Evolutionary conservation across 352 stramenopile genomes (phyloP).

Genomic region (Elongisporangium senticosum): DNA sequence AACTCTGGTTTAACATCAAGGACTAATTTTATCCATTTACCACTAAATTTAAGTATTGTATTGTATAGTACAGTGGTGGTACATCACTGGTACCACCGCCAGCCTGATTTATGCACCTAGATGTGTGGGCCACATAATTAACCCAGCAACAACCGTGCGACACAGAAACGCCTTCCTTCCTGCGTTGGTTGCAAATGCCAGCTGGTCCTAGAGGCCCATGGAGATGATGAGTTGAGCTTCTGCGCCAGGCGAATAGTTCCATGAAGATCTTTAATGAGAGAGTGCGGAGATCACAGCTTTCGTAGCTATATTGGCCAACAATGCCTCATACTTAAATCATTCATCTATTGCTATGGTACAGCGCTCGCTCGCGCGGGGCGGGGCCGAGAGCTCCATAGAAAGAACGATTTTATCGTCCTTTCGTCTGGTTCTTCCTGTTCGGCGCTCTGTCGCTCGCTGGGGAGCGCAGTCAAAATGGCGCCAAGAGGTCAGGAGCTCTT

Average conservation of each 20-base stretch:
- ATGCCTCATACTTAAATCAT: not conserved
- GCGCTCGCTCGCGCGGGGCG: slow-evolving; percentile 4
- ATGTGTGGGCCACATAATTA: not conserved
- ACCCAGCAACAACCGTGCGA: not conserved
- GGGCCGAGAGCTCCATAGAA: not conserved
- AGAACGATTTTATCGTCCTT: not conserved
- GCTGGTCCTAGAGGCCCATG: not conserved
- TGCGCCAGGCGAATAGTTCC: not conserved
- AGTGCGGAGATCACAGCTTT: not conserved
- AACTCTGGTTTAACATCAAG: not conserved
- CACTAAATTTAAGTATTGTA: not conserved
- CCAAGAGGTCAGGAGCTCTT: not conserved
- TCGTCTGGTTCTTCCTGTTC: not conserved
- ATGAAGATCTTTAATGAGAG: not conserved
- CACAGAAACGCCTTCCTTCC: not conserved
- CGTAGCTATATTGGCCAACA: slow-evolving; percentile 3
- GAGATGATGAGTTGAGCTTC: not conserved
- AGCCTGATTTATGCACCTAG: not conserved
- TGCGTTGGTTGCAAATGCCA: not conserved
- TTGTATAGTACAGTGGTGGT: not conserved
- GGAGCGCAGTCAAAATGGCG: not conserved
- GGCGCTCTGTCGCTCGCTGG: not conserved
- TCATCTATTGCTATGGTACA: slow-evolving; percentile 8
- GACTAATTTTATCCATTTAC: not conserved
- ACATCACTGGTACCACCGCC: not conserved